These are phyloP conservation scores for Reutealis trisperma DNA, from an alignment of 345 rosid species.

Conservation along the genomic window DNA sequence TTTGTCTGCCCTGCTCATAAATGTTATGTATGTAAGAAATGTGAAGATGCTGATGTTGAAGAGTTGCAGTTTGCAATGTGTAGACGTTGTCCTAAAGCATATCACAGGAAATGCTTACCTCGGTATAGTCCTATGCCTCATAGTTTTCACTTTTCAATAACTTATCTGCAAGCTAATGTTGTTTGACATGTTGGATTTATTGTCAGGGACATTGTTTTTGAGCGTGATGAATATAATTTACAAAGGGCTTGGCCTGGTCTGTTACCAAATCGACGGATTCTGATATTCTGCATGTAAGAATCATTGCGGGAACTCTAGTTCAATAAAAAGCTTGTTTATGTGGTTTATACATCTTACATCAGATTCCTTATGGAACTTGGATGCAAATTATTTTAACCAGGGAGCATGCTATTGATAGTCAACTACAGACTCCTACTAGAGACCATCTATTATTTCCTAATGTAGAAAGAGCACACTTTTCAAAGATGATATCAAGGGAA, in stretches of 20 bases:
- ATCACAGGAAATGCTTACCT: conserved; percentile 75
- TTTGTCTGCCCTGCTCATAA: conserved; percentile 68
- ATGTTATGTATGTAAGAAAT: conserved; percentile 50
- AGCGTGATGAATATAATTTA: conserved; percentile 17
- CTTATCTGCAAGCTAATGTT: background rate
- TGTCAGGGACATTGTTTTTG: conserved; percentile 47
- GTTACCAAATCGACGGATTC: conserved; percentile 50
- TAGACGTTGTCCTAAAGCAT: conserved; percentile 75
- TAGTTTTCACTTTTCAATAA: background rate
- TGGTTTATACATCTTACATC: background rate
- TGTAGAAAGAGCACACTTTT: conserved; percentile 23
- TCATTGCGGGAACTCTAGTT: background rate
- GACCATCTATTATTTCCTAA: conserved; percentile 62
- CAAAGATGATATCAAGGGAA: background rate
- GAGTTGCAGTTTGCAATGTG: conserved; percentile 65
- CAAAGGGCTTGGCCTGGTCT: conserved; percentile 62
- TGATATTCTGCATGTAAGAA: conserved; percentile 71
- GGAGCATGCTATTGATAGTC: conserved; percentile 47
- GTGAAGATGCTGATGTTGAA: conserved; percentile 43
- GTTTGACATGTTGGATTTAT: conserved; percentile 23
- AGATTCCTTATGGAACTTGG: conserved; percentile 12
- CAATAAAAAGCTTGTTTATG: background rate
- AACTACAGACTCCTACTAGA: conserved; percentile 55
- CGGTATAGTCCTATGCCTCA: conserved; percentile 29
- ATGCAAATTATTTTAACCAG: conserved; percentile 30